Evolutionary conservation across 768 basidiomycete species (phyloP), one percentile per base, ranked within the genome.

Genomic region (Solioccasus polychromus): DNA sequence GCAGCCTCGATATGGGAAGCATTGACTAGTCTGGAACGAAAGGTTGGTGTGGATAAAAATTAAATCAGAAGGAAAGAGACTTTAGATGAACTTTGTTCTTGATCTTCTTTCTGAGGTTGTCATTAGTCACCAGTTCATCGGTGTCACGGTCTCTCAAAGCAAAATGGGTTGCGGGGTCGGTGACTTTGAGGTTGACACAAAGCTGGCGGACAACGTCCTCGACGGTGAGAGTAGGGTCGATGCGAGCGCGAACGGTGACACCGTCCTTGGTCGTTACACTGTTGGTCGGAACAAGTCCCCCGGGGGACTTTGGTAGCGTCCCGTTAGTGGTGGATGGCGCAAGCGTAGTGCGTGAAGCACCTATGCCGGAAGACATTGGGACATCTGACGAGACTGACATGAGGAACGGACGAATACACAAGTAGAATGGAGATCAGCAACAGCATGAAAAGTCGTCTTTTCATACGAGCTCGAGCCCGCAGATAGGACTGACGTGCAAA

Each of bases 131-230:
- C 37, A 94, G 67, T 53, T 88, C 88, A 48, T 88, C 87, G 14
- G 75, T 79, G 54, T 90, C 87, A 20, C 66, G 66, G 61, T 93
- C 90, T 55, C 92, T 76, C 48, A 95, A 65, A 2, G 90, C 86
- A 60, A 80, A 92, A 51, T 86, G 69, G 1, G 76, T 74, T 1
- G 88, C 76, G 0, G 85, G 75, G 30, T 88, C 88, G 47, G 79
- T 80, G 47, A 92, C 81, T 65, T 85, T 83, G 53, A 95, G 71
- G 66, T 83, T 92, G 53, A 83, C 68, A 56, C 89, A 91, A 9
- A 92, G 76, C 63, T 91, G 88, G 45, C 79, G 82, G 40, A 92
- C 77, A 45, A 92, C 91, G 61, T 92, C 90, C 42, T 87, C 82
- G 41, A 91, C 90, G 6, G 84, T 81, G 24, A 92, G 73, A 5